Evolutionary conservation across 2,329 filamentous ascomycete species (phyloP), one percentile per base, ranked within the genome.

Genomic region (Aspergillus ochraceoroseus): DNA sequence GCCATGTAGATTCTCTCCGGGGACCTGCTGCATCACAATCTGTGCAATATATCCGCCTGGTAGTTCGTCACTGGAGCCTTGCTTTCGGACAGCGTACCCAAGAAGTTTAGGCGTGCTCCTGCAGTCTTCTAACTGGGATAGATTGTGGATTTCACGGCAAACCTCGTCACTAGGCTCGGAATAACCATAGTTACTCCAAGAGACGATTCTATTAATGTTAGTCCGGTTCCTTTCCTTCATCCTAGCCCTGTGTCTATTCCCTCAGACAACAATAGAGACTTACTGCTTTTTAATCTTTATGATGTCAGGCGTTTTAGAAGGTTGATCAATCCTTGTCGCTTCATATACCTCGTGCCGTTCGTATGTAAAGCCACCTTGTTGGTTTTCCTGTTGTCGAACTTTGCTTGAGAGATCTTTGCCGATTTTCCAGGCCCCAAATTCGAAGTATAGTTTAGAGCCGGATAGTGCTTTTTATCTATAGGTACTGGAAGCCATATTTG

Each of bases 311-410:
- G 17, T 30, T 30, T 7, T 14, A 30, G 17, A 15, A n/a, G 17
- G 12, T 17, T 30, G 14, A 30, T 30, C 13, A 9, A 14, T 14
- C 6, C 17, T 14, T 17, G 3, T 4, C 28, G 28, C 28, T 14
- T 30, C 28, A 30, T 30, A 30, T 5, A 30, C 28, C 28, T 30
- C 28, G 13, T 30, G 28, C 12, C 17, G 28, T 30, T 30, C 28
- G 17, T 30, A 3, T 17, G 26, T 28, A n/a, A n/a, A n/a, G n/a
- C n/a, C n/a, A n/a, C n/a, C n/a, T n/a, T n/a, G n/a, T n/a, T n/a
- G n/a, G n/a, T n/a, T n/a, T n/a, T n/a, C n/a, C n/a, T n/a, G n/a
- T n/a, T n/a, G n/a, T n/a, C n/a, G n/a, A n/a, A n/a, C n/a, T n/a
- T n/a, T n/a, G n/a, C n/a, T n/a, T n/a, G n/a, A n/a, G n/a, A n/a